Evolutionary conservation across 371 early-diverging fungal genomes (phyloP), one percentile per base, ranked within the genome.

Genomic region (Mortierella sp.): DNA sequence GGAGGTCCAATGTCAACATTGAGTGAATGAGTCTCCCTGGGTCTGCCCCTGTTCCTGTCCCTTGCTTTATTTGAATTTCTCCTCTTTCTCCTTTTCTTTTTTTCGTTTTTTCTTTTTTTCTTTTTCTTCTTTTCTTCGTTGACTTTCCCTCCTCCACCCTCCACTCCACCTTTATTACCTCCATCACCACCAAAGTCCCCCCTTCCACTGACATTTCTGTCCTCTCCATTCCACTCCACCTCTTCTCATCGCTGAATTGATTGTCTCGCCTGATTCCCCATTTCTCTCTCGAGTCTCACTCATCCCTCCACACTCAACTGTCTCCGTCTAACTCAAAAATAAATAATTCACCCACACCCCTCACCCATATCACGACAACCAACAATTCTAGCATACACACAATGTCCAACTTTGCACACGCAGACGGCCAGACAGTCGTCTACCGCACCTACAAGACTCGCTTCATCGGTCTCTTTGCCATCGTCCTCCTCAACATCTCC

Each of bases 401-500:
- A 32, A 58, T 48, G 56, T 21, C 16, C 41, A 54, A 38, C 7
- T 49, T 56, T 49, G 27, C 32, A 44, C 21, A 63, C 48, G 16
- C 63, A 11, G 75, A 56, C 27, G 75, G 63, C 24, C 75, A 70
- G 41, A 54, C 48, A 29, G 55, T 71, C 38, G 72, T 72, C 48
- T 86, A 82, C 65, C 71, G 74, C 49, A 79, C 80, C 41, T 86
- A 86, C 75, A 82, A 82, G 73, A 27, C 68, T 38, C 86, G 86
- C 14, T 86, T 49, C 51, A 16, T 86, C 29, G 86, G 86, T 48
- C 75, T 86, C 55, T 86, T 86, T 60, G 82, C 86, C 55, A 82
- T 86, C 70, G 86, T 86, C 10, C 56, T 86, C 65, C 86, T 86
- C 70, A 86, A 86, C 71, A 71, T 86, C 35, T 70, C 86, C 70